Percentiles rank a stretch among this genome's conserved stretches.
These are phyloP conservation scores for Myrica gale DNA, from an alignment of 306 rosid species.

Conservation along the genomic window DNA sequence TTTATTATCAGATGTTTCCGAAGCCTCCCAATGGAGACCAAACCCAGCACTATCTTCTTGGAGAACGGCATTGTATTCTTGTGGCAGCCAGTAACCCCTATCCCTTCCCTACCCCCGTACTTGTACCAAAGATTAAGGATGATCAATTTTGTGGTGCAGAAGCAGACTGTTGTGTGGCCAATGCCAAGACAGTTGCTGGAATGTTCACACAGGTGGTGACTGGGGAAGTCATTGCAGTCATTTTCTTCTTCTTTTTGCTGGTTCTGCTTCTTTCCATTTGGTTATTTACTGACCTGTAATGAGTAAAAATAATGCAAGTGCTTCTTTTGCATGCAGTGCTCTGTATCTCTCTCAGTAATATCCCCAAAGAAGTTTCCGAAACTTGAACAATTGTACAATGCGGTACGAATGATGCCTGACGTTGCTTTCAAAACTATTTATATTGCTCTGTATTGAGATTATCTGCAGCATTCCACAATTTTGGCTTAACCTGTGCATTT, in stretches of 20 bases:
- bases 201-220: neutral
- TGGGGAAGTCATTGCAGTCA: too few species aligned
- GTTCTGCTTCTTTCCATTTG: neutral
- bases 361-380: conserved; percentile 11
- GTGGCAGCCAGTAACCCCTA: conserved; percentile 16
- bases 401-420: neutral
- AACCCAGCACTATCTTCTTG: too few species aligned
- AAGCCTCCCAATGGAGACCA: neutral
- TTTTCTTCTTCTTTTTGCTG: neutral
- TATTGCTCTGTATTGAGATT: neutral
- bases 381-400: conserved; percentile 12
- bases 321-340: conserved; percentile 10
- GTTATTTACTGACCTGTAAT: neutral
- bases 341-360: conserved; percentile 11
- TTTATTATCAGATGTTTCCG: too few species aligned
- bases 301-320: neutral
- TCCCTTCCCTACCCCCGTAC: neutral
- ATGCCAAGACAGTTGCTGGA: too few species aligned
- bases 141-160: too few species aligned
- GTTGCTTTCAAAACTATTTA: neutral
- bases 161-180: neutral
- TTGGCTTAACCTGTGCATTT: neutral
- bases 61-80: conserved; percentile 19
- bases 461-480: neutral
- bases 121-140: too few species aligned